phyloP scores from a whole-genome alignment of 345 rosid genomes.

The Capsella bursapastoris region DNA sequence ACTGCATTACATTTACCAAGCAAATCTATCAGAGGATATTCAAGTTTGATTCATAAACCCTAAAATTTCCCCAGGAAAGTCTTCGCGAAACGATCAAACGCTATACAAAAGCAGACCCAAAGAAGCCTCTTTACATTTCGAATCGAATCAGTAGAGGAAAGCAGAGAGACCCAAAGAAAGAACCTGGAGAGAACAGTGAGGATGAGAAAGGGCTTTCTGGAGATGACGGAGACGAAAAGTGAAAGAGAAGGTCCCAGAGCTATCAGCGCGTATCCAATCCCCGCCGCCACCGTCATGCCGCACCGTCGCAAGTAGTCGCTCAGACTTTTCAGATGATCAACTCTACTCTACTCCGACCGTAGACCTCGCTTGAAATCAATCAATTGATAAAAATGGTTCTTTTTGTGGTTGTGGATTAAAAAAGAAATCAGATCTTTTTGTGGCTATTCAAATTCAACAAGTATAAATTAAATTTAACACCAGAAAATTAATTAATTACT shows the following conservation, averaged over 20 bases:
- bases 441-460: too few species aligned
- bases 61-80: background rate
- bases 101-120: conserved; percentile 5
- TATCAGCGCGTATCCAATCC: conserved; percentile 85
- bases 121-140: background rate
- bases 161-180: conserved; percentile 1
- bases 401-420: background rate
- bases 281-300: conserved; percentile 82
- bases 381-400: background rate
- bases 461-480: background rate
- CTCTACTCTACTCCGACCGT: background rate
- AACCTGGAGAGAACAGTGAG: conserved; percentile 96
- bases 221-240: conserved; percentile 85
- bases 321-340: conserved; percentile 26
- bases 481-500: background rate
- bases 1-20: conserved; percentile 51
- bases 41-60: conserved; percentile 25
- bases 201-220: conserved; percentile 90
- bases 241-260: conserved; percentile 92
- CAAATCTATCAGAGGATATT: conserved; percentile 23
- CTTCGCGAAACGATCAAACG: background rate
- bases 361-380: conserved; percentile 1
- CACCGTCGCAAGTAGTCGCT: conserved; percentile 24
- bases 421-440: background rate
- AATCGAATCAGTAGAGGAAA: conserved; percentile 3